Evolutionary conservation across 176 grass and related monocot genomes (phyloP).

Genomic region (Oryza punctata): DNA sequence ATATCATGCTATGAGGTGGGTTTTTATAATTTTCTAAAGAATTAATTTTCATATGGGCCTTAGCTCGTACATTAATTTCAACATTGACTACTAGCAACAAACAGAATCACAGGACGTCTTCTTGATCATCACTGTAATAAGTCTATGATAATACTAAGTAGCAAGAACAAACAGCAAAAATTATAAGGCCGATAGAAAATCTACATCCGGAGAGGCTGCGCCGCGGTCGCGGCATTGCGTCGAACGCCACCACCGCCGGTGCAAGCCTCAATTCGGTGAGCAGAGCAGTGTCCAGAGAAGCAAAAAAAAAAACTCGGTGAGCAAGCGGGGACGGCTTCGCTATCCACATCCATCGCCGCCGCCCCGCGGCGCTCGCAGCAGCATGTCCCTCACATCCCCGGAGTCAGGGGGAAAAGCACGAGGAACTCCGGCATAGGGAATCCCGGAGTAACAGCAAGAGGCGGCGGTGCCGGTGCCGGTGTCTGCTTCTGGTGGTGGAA

Average conservation of each 20-base stretch:
- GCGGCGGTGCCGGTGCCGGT: not conserved
- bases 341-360: not conserved
- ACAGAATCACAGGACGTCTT: too few relatives aligned
- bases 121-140: too few relatives aligned
- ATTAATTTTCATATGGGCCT: too few relatives aligned
- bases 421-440: not conserved
- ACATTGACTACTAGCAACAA: too few relatives aligned
- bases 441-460: not conserved
- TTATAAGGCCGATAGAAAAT: not conserved
- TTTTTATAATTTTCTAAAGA: too few relatives aligned
- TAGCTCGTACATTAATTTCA: too few relatives aligned
- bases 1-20: too few relatives aligned
- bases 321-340: not conserved
- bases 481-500: not conserved
- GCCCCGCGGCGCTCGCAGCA: not conserved
- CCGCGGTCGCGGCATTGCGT: not conserved
- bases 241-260: not conserved
- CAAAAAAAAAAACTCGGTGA: too few relatives aligned
- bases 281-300: too few relatives aligned
- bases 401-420: not conserved
- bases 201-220: slow-evolving; percentile 18
- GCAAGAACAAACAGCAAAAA: not conserved
- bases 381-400: not conserved
- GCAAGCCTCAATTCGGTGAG: slow-evolving; percentile 30
- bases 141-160: too few relatives aligned